Evolutionary conservation across 129 eudicot species (phyloP), one percentile per base, ranked within the genome.

Genomic region (Lactuca sativa): DNA sequence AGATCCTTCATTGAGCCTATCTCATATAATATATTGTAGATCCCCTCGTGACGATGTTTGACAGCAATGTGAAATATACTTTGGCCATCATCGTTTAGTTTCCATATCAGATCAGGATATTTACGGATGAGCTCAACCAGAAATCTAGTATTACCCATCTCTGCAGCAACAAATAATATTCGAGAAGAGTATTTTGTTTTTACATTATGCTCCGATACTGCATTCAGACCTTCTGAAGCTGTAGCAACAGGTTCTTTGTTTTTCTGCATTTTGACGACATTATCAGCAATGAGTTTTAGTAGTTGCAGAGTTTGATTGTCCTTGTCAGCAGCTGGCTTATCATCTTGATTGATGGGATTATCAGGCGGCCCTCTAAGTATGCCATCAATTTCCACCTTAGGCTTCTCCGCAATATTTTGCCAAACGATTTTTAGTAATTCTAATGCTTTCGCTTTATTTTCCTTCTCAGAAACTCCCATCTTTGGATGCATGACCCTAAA

Each of bases 51-150:
- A n/a, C 85, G 78, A 76, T 69, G 77, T 52, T 56, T 53, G 18
- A 75, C 78, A 4, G 85, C 81, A 44, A 69, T 66, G 33, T 81
- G 85, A 59, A 81, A 81, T 15, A 76, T 64, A 64, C 70, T 81
- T 15, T 68, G 74, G 10, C 59, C 64, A 15, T 75, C 9, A 5
- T 70, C 80, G 38, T 81, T 73, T 4, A 70, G 69, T 59, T 81
- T 75, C 85, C 85, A 81, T 12, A 81, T 70, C 4, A 81, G 73
- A 75, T 75, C 85, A 9, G 85, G 85, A 71, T 81, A 81, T 12
- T 49, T 38, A 4, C 63, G 73, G 30, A 81, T 43, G 32, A 75
- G 81, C 61, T 58, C 72, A 4, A 41, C 69, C 2, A 81, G 33
- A 11, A 75, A 75, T 9, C 76, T 73, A n/a, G 59, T 37, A 49